A percentile compares a stretch with the other conserved stretches of the same genome.
Evolutionary conservation across 2,329 filamentous ascomycete species (phyloP).

Genomic region (Claviceps humidiphila): DNA sequence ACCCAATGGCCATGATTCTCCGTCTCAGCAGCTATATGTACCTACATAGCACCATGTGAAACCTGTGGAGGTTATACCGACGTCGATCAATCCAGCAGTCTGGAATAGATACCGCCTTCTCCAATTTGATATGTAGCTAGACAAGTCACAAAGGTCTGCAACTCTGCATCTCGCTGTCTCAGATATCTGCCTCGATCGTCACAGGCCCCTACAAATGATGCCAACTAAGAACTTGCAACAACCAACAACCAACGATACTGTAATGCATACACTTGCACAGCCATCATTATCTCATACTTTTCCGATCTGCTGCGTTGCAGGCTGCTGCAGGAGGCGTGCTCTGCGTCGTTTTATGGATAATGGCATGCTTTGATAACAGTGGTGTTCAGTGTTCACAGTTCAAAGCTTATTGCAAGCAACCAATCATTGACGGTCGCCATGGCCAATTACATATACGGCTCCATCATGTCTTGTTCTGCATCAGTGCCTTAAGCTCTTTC

Average conservation of each 20-base stretch:
- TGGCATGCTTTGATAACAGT: neutral
- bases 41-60: neutral
- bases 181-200: neutral
- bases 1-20: neutral
- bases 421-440: neutral
- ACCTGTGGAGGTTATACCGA: conserved; percentile 2
- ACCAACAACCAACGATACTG: neutral
- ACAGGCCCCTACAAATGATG: conserved; percentile 1
- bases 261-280: neutral
- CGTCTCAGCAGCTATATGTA: neutral
- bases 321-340: neutral
- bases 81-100: conserved; percentile 8
- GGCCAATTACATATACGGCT: neutral
- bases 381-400: neutral
- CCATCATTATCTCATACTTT: neutral
- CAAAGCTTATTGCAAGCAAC: neutral
- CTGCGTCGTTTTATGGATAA: neutral
- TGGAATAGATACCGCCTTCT: neutral
- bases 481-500: neutral
- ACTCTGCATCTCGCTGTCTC: neutral
- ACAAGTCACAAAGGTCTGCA: too few species aligned
- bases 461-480: neutral
- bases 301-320: neutral
- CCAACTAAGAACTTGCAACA: neutral
- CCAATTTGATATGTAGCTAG: too few species aligned